Percentiles rank a stretch among this genome's conserved stretches.
Conservation (phyloP, 2,329 filamentous ascomycete species). For the Apiospora kogelbergensis region DNA sequence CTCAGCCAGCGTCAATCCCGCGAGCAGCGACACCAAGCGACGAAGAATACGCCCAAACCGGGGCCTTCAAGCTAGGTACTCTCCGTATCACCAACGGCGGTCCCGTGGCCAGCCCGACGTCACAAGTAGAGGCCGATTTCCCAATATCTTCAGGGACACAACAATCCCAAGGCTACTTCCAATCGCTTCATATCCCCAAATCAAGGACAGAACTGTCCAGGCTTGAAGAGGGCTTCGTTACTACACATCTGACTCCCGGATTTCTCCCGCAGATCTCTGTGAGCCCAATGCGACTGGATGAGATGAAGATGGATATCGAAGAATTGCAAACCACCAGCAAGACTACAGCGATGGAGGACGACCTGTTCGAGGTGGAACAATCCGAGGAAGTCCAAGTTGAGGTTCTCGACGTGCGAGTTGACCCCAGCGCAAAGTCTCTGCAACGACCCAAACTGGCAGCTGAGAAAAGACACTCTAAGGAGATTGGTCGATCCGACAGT, state of each 20-base stretch:
- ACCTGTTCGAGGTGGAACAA: constrained; percentile 45
- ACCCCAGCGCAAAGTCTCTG: constrained; percentile 43
- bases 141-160: background rate
- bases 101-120: constrained; percentile 46
- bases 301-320: background rate
- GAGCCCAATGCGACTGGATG: background rate
- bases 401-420: constrained; percentile 31
- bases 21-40: constrained; percentile 53
- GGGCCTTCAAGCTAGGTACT: constrained; percentile 62
- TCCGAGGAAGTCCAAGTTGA: constrained; percentile 26
- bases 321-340: constrained; percentile 47
- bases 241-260: background rate
- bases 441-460: constrained; percentile 21
- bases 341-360: constrained; percentile 46
- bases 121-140: constrained; percentile 13
- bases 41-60: constrained; percentile 58
- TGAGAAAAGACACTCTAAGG: constrained; percentile 21
- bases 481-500: constrained; percentile 45
- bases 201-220: background rate
- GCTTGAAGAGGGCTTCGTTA: background rate
- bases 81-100: constrained; percentile 63
- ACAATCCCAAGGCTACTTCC: constrained; percentile 18
- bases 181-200: background rate
- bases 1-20: constrained; percentile 21
- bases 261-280: background rate